Conservation (phyloP, 352 stramenopile genomes). For the Phytophthora macrochlamydospora region DNA sequence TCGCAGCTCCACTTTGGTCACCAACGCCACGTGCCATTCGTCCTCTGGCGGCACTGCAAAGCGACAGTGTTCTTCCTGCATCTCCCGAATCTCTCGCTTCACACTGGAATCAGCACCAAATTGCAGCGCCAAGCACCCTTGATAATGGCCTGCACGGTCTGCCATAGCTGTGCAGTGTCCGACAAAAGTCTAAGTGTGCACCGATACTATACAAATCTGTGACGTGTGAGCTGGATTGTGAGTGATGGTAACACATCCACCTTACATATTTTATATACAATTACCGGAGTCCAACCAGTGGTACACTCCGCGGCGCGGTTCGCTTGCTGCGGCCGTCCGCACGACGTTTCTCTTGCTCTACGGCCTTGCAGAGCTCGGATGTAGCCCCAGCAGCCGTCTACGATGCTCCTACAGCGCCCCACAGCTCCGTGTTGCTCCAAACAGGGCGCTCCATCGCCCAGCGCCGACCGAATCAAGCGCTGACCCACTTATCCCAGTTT, state of each 20-base stretch:
- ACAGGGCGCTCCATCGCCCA: constrained; percentile 47
- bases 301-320: not conserved
- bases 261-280: not conserved
- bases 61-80: constrained; percentile 8
- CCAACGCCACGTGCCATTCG: constrained; percentile 65
- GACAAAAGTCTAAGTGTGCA: too few species aligned
- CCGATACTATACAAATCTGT: not conserved
- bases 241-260: not conserved
- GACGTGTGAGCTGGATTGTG: not conserved
- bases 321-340: constrained; percentile 3
- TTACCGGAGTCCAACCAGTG: not conserved
- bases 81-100: constrained; percentile 21
- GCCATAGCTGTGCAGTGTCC: too few species aligned
- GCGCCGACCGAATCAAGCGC: constrained; percentile 33
- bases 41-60: constrained; percentile 21
- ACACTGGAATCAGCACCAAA: constrained; percentile 28
- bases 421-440: constrained; percentile 19
- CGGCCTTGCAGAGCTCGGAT: not conserved
- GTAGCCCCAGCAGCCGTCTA: not conserved
- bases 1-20: constrained; percentile 58
- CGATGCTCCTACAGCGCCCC: constrained; percentile 1
- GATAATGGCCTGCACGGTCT: constrained; percentile 31
- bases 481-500: constrained; percentile 45
- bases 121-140: constrained; percentile 45
- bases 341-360: not conserved